Base-by-base conservation (phyloP, 345 rosid species). In the Durio zibethinus region DNA sequence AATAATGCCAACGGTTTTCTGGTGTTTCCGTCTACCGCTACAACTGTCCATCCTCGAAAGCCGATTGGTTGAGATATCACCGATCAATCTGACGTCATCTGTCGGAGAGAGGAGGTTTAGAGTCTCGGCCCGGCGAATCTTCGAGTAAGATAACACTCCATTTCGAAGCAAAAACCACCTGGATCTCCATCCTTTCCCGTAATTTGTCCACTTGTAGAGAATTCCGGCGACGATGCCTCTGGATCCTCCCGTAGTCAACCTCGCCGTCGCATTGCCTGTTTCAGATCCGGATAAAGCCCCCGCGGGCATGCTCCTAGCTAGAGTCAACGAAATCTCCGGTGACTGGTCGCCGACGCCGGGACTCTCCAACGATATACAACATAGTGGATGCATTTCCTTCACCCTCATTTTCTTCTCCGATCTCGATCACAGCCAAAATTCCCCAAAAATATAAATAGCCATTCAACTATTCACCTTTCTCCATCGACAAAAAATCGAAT, bases 131-230 rank as follows among this genome's bases (percentile, higher is more conserved):
- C 92, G 83, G 36, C 89, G 92, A 84, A 88, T 86, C 90, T 92
- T 93, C 31, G 93, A 93, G 80, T 96, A 96, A 47, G 94, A 93
- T 1, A 96, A 87, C 67, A 88, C 86, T 31, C 97, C 98, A 65
- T 92, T 89, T 54, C 88, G 89, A 73, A 96, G 90, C 50, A 87
- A 79, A 84, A 96, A 93, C 97, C 97, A 96, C 75, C 99, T 86
- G 81, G 97, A 93, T 89, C 98, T 93, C 27, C 99, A 96, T 40
- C 99, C 98, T 76, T 92, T 96, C 10, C 99, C 93, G 83, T 89
- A 96, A 86, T 96, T 96, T 0, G 99, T 96, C 99, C 99, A 96
- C 90, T 96, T 96, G 69, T 90, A 85, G 40, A 96, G 86, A 29
- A 92, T 85, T 76, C 99, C 99, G 54, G 95, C 97, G 8, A 91